These are phyloP conservation scores for Spiraea crenata DNA, from an alignment of 331 rosid genomes.

Conservation along the genomic window DNA sequence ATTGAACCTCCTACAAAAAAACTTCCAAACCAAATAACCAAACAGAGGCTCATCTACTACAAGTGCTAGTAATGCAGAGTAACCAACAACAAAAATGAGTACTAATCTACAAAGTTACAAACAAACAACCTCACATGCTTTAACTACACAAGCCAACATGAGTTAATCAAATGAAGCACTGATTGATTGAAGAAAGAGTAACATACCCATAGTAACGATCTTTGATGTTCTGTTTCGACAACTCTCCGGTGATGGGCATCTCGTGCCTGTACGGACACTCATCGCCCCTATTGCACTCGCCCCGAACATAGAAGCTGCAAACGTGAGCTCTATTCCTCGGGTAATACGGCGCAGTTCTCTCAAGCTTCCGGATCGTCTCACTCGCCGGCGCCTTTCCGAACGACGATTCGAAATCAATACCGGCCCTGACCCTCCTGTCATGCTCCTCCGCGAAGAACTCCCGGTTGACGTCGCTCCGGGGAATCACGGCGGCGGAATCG, in stretches of 20 bases:
- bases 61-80: no score
- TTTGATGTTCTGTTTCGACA: conserved; percentile 91
- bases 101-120: neutral
- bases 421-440: conserved; percentile 93
- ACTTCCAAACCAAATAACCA: neutral
- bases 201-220: conserved; percentile 99
- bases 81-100: no score
- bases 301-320: conserved; percentile 89
- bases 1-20: neutral
- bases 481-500: conserved; percentile 74
- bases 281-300: conserved; percentile 93
- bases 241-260: conserved; percentile 93
- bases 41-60: no score
- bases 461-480: conserved; percentile 90
- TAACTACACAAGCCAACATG: no score
- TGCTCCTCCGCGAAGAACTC: conserved; percentile 97
- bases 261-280: conserved; percentile 97
- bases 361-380: conserved; percentile 93
- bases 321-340: conserved; percentile 89
- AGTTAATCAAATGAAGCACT: neutral
- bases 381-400: conserved; percentile 78
- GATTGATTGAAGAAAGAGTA: conserved; percentile 11
- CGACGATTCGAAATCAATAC: conserved; percentile 88
- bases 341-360: conserved; percentile 90
- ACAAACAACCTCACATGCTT: neutral